These are phyloP conservation scores for Pterocarpus macrocarpus DNA, from an alignment of 306 rosid species.

Conservation along the genomic window DNA sequence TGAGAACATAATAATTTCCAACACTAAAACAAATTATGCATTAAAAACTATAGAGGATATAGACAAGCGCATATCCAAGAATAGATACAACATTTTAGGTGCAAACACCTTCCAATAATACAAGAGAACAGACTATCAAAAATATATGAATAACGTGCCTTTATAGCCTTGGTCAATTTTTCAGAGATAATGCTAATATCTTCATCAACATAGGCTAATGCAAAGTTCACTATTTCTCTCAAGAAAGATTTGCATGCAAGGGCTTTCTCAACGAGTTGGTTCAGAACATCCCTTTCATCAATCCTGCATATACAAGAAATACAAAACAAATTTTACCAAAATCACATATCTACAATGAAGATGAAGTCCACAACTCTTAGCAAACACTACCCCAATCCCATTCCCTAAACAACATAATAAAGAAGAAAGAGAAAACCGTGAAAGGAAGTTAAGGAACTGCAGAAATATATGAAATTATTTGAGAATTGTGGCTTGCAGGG, in stretches of 20 bases:
- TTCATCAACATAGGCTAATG: conserved; percentile 56
- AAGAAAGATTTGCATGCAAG: conserved; percentile 64
- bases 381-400: not conserved
- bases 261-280: conserved; percentile 72
- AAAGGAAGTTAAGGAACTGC: not conserved
- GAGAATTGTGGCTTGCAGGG: conserved; percentile 18
- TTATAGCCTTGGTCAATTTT: conserved; percentile 68
- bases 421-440: conserved; percentile 3
- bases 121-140: not conserved
- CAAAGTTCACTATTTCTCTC: conserved; percentile 62
- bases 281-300: conserved; percentile 71
- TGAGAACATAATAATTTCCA: conserved; percentile 35
- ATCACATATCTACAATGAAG: conserved; percentile 19
- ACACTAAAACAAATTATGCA: not conserved
- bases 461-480: conserved; percentile 13
- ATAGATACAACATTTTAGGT: conserved; percentile 27
- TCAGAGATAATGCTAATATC: conserved; percentile 59
- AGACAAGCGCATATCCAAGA: conserved; percentile 29
- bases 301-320: conserved; percentile 63
- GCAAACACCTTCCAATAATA: conserved; percentile 19
- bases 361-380: not conserved
- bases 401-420: not conserved
- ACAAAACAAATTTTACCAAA: not conserved
- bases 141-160: conserved; percentile 59
- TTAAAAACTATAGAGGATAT: conserved; percentile 10